Evolutionary conservation across 2,329 filamentous ascomycete species (phyloP).

Genomic region (Magnaporthiopsis poae): DNA sequence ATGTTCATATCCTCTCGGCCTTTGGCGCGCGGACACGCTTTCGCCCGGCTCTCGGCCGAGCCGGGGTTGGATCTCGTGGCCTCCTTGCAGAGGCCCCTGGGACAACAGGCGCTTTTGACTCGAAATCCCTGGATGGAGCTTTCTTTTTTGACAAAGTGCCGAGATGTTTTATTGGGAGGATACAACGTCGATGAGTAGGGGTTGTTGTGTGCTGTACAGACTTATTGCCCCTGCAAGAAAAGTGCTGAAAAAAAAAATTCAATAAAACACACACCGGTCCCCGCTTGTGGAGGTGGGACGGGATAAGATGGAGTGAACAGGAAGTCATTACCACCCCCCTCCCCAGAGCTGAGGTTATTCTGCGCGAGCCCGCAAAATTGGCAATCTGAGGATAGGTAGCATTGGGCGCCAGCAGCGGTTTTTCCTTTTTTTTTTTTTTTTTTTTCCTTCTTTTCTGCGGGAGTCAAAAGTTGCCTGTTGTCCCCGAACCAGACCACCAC

Average conservation of each 20-base stretch:
- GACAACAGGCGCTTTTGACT: neutral
- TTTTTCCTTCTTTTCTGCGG: neutral
- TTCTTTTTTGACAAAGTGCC: neutral
- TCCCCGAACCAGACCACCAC: too few species aligned
- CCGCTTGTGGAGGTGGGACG: neutral
- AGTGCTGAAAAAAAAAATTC: neutral
- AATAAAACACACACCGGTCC: neutral
- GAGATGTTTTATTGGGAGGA: neutral
- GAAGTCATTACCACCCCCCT: neutral
- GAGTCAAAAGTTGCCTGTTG: too few species aligned
- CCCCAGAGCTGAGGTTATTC: neutral
- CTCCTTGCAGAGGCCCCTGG: too few species aligned
- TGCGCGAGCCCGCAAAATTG: neutral
- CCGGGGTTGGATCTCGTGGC: too few species aligned
- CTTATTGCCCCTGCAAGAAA: neutral
- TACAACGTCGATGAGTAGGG: neutral
- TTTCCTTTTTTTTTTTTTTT: neutral
- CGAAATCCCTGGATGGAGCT: neutral
- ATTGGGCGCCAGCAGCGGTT: slow-evolving; percentile 1
- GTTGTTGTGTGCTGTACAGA: too few species aligned
- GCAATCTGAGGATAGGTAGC: neutral
- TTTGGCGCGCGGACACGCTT: too few species aligned
- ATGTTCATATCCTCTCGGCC: too few species aligned
- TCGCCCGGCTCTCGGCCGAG: too few species aligned
- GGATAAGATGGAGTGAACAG: neutral